Conservation (phyloP, 495 filamentous ascomycete genomes). For the Aspergillus bridgeri region DNA sequence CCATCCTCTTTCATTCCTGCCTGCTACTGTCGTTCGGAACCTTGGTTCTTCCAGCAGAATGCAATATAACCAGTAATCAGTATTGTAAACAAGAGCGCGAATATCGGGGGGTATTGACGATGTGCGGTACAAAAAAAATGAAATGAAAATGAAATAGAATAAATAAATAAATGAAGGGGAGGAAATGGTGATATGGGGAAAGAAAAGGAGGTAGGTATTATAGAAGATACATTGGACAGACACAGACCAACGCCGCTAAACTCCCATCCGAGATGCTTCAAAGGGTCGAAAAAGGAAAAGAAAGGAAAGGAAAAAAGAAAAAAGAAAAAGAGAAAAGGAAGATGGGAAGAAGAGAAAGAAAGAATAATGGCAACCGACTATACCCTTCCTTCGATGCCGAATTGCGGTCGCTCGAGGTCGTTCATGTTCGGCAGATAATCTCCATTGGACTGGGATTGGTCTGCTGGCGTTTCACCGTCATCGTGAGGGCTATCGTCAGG, state of each 20-base stretch:
- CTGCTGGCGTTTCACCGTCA: slow-evolving; percentile 9
- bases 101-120: slow-evolving; percentile 13
- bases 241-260: background rate
- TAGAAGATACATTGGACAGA: background rate
- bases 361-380: slow-evolving; percentile 8
- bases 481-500: slow-evolving; percentile 16
- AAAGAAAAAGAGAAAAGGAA: slow-evolving; percentile 7
- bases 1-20: background rate
- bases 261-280: background rate
- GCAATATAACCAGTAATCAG: slow-evolving; percentile 5
- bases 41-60: slow-evolving; percentile 3
- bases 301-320: slow-evolving; percentile 6
- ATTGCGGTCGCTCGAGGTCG: slow-evolving; percentile 16
- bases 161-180: slow-evolving; percentile 4
- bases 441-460: background rate
- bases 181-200: slow-evolving; percentile 1
- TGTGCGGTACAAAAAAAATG: background rate
- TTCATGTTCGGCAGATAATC: slow-evolving; percentile 8
- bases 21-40: slow-evolving; percentile 1
- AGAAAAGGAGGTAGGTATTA: background rate
- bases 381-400: slow-evolving; percentile 25
- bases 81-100: slow-evolving; percentile 1
- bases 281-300: slow-evolving; percentile 10
- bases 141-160: background rate
- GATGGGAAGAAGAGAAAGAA: slow-evolving; percentile 4